Evolutionary conservation across 768 basidiomycete genomes (phyloP).

Genomic region (Obba rivulosa): DNA sequence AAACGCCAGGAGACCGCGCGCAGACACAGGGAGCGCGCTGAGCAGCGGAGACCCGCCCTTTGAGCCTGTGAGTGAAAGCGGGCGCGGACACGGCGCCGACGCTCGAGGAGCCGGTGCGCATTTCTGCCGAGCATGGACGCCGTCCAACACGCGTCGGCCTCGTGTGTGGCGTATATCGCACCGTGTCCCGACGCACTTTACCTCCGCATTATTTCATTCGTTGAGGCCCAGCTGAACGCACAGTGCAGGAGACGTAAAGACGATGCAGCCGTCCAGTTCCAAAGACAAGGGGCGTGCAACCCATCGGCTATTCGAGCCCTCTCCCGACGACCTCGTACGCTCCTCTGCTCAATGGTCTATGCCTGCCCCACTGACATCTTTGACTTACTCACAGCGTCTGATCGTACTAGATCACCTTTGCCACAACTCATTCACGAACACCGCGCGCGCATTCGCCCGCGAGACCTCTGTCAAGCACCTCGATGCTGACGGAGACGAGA

Average conservation of each 20-base stretch:
- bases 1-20: neutral
- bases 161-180: too few relatives aligned
- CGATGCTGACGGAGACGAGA: slow-evolving; percentile 69
- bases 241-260: neutral
- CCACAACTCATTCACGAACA: slow-evolving; percentile 67
- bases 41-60: neutral
- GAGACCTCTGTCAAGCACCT: slow-evolving; percentile 59
- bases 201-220: too few relatives aligned
- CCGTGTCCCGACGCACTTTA: too few relatives aligned
- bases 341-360: neutral
- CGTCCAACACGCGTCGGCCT: neutral
- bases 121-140: neutral
- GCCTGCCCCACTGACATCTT: slow-evolving; percentile 4
- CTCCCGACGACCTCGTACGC: slow-evolving; percentile 12
- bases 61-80: too few relatives aligned
- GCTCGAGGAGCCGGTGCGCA: too few relatives aligned
- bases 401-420: slow-evolving; percentile 75
- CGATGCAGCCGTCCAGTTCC: neutral
- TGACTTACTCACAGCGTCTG: slow-evolving; percentile 42
- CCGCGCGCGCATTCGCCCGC: slow-evolving; percentile 61
- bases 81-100: too few relatives aligned
- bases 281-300: neutral
- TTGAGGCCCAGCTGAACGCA: neutral
- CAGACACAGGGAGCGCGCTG: neutral
- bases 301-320: slow-evolving; percentile 6